Percentiles rank a stretch among this genome's conserved stretches.
Evolutionary conservation across 2,329 filamentous ascomycete genomes (phyloP).

Genomic region (Claviceps sp.): DNA sequence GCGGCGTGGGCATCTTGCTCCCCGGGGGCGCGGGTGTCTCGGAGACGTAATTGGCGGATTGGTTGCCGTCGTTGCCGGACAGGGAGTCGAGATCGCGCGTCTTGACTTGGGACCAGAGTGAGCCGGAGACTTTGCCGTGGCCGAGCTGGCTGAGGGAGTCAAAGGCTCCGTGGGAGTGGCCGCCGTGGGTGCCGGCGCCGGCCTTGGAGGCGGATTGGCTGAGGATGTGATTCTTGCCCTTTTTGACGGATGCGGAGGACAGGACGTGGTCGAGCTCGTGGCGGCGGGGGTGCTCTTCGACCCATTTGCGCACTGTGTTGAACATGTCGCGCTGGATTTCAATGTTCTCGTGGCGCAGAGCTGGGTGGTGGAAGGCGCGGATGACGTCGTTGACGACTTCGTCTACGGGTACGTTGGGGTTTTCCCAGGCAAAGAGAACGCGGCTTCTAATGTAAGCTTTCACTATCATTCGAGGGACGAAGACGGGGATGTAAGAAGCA

Average conservation of each 20-base stretch:
- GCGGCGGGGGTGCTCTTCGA: slow-evolving; percentile 52
- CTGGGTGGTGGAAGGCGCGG: slow-evolving; percentile 82
- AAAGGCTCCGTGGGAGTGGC: slow-evolving; percentile 29
- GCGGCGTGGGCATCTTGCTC: slow-evolving; percentile 16
- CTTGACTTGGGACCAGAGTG: slow-evolving; percentile 48
- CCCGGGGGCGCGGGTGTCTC: slow-evolving; percentile 23
- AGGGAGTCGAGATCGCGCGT: slow-evolving; percentile 43
- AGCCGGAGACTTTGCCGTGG: slow-evolving; percentile 44
- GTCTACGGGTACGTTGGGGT: slow-evolving; percentile 67
- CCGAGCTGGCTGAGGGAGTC: slow-evolving; percentile 30
- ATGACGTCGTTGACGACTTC: slow-evolving; percentile 74
- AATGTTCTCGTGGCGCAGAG: slow-evolving; percentile 57
- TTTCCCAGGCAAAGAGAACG: slow-evolving; percentile 85
- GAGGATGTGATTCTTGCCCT: slow-evolving; percentile 65
- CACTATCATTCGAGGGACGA: too few relatives aligned
- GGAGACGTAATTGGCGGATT: slow-evolving; percentile 23
- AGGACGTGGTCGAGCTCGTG: slow-evolving; percentile 61
- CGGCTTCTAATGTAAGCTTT: slow-evolving; percentile 25
- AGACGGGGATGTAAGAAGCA: not conserved
- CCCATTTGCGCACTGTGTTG: slow-evolving; percentile 71
- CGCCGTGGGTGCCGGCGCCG: slow-evolving; percentile 15
- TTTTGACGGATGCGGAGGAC: slow-evolving; percentile 68
- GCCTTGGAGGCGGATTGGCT: slow-evolving; percentile 19
- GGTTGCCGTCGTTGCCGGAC: slow-evolving; percentile 32
- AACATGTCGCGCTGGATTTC: slow-evolving; percentile 87